Percentiles rank a stretch among this genome's conserved stretches.
These are phyloP conservation scores for Vigna reflexopilosa DNA, from an alignment of 306 rosid species.

Conservation along the genomic window DNA sequence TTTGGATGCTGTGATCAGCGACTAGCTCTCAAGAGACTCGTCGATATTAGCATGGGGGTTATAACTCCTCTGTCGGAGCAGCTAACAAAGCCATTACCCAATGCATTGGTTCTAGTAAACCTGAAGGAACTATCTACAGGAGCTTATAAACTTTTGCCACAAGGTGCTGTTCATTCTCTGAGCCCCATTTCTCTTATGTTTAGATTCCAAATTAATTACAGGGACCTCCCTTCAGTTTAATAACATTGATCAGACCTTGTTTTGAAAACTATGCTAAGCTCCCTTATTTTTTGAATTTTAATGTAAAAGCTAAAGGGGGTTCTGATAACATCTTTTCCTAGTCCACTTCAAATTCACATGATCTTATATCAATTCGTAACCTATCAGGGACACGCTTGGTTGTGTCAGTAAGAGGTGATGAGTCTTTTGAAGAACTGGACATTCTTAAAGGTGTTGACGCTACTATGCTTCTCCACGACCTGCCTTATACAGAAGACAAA, in stretches of 20 bases:
- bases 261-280: constrained; percentile 2
- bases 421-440: constrained; percentile 77
- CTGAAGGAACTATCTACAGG: constrained; percentile 85
- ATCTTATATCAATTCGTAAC: constrained; percentile 33
- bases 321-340: constrained; percentile 27
- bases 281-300: constrained; percentile 19
- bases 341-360: constrained; percentile 13
- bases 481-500: constrained; percentile 75
- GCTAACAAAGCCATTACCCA: constrained; percentile 91
- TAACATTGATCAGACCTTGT: constrained; percentile 14
- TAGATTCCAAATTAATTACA: constrained; percentile 30
- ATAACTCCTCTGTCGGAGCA: constrained; percentile 93
- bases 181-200: background rate
- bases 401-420: constrained; percentile 88
- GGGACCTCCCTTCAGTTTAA: constrained; percentile 34
- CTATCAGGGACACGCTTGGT: constrained; percentile 86
- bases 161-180: constrained; percentile 62
- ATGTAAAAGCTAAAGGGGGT: constrained; percentile 9
- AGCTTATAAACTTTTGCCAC: constrained; percentile 92
- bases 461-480: constrained; percentile 88
- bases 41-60: constrained; percentile 90
- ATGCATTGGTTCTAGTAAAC: constrained; percentile 92
- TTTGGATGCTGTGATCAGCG: constrained; percentile 63
- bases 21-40: constrained; percentile 87
- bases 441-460: constrained; percentile 77